Base-by-base conservation (phyloP, 768 basidiomycete genomes). In the Kwoniella pini region DNA sequence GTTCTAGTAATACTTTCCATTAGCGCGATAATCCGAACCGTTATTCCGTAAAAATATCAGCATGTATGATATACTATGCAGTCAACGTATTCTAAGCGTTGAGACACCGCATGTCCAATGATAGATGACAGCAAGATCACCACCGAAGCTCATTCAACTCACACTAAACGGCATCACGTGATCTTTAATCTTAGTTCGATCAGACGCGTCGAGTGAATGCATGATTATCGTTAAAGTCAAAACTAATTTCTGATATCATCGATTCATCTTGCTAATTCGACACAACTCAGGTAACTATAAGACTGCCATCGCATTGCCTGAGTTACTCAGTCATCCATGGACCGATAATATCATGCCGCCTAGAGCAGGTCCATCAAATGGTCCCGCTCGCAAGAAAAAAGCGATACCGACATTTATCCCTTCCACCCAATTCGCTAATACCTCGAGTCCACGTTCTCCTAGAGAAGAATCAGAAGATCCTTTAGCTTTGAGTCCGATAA, bases 391-490 rank as follows among this genome's bases (percentile, higher is more conserved):
- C 15, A 13, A 13, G 19, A n/a, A n/a, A 33, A 17, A 31, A 15
- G 48, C 33, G 4, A 24, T 21, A 46, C 48, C 48, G 5, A 17
- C 48, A 0, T 50, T 50, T 3, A 33, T 50, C 12, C 48, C 48
- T 12, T 50, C 48, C 30, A 50, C 48, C 15, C 48, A 50, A 50
- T 50, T 50, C 24, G 40, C 40, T 13, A 6, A 7, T 9, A 42
- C 12, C 11, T 42, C 40, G 6, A 42, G 48, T 4, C 3, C 48
- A 17, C 27, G 48, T 31, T 50, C 48, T 11, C 12, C 15, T 0
- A 50, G 48, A 40, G 51, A 45, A n/a, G 62, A 63, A 22, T 50
- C 50, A 13, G 62, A 57, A 2, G 62, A 63, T 63, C 62, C 62
- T 1, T 43, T 63, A 22, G 62, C 62, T 43, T 21, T 63, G 9